These are phyloP conservation scores for Hypomyces rosellus DNA, from an alignment of 2,329 filamentous ascomycete species.

Conservation along the genomic window DNA sequence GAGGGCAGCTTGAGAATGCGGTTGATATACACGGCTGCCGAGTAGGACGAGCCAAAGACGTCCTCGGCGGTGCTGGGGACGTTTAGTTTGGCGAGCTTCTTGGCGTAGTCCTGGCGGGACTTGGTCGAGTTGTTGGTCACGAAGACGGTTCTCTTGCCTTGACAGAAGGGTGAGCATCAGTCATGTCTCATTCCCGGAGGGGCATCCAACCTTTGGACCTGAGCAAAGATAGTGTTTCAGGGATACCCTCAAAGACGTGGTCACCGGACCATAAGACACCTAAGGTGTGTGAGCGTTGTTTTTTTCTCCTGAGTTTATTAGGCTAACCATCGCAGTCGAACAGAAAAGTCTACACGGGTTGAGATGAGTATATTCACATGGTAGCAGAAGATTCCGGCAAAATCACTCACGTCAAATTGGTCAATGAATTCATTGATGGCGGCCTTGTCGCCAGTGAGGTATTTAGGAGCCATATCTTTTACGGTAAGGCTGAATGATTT, in stretches of 20 bases:
- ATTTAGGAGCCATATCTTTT: constrained; percentile 27
- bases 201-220: constrained; percentile 61
- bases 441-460: constrained; percentile 72
- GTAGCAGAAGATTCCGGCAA: constrained; percentile 1
- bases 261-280: constrained; percentile 97
- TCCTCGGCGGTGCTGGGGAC: constrained; percentile 80
- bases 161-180: not conserved
- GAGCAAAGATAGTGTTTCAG: constrained; percentile 78
- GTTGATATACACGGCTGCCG: constrained; percentile 89
- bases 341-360: constrained; percentile 65
- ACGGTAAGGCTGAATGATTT: too few species aligned
- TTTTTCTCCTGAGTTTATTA: not conserved
- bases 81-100: constrained; percentile 76
- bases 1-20: constrained; percentile 76
- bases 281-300: constrained; percentile 30
- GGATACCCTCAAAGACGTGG: constrained; percentile 75
- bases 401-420: constrained; percentile 75
- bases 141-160: constrained; percentile 88
- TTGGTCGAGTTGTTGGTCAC: constrained; percentile 99
- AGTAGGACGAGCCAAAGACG: constrained; percentile 94
- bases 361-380: constrained; percentile 4
- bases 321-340: constrained; percentile 91
- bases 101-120: constrained; percentile 83
- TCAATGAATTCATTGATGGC: constrained; percentile 79
- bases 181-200: not conserved